Percentiles rank a stretch among this genome's conserved stretches.
These are phyloP conservation scores for Gloeopeniophorella convolvens DNA, from an alignment of 768 basidiomycete species.

Conservation along the genomic window DNA sequence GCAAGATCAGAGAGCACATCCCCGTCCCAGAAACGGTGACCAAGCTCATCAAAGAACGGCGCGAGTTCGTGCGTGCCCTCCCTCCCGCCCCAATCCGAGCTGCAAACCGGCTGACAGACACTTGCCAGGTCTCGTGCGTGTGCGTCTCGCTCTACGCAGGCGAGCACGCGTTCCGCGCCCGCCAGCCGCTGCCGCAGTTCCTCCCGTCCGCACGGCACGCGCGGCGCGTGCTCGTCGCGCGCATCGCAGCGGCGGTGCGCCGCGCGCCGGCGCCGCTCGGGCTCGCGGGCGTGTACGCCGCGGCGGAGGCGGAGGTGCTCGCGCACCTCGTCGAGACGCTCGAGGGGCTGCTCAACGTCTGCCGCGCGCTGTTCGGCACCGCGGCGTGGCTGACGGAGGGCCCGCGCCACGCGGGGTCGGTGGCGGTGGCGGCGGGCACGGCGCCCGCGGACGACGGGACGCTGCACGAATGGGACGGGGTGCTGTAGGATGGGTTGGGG, in stretches of 20 bases:
- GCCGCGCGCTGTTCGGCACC: conserved; percentile 39
- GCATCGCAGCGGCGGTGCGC: conserved; percentile 31
- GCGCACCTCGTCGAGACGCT: conserved; percentile 37
- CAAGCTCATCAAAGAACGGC: conserved; percentile 34
- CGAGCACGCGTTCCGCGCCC: conserved; percentile 41
- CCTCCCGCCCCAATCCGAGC: not conserved
- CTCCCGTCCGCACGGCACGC: conserved; percentile 41
- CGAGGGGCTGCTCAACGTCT: conserved; percentile 35
- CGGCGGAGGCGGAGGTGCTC: conserved; percentile 39
- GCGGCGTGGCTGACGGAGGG: conserved; percentile 35
- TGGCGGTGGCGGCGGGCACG: too few relatives aligned
- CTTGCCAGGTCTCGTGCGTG: conserved; percentile 40
- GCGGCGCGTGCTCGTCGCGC: conserved; percentile 29
- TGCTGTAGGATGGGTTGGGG: not conserved
- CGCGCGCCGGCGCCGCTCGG: conserved; percentile 28
- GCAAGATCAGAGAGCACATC: conserved; percentile 43
- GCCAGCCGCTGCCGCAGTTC: conserved; percentile 44
- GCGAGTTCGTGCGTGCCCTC: conserved; percentile 33
- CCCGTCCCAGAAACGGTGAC: conserved; percentile 38
- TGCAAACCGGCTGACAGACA: not conserved
- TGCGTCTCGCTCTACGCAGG: conserved; percentile 43
- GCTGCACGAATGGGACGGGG: not conserved
- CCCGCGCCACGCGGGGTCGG: not conserved
- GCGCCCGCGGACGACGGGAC: not conserved
- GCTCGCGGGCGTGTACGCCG: conserved; percentile 35